Evolutionary conservation across 306 rosid genomes (phyloP).

Genomic region (Purshia tridentata): DNA sequence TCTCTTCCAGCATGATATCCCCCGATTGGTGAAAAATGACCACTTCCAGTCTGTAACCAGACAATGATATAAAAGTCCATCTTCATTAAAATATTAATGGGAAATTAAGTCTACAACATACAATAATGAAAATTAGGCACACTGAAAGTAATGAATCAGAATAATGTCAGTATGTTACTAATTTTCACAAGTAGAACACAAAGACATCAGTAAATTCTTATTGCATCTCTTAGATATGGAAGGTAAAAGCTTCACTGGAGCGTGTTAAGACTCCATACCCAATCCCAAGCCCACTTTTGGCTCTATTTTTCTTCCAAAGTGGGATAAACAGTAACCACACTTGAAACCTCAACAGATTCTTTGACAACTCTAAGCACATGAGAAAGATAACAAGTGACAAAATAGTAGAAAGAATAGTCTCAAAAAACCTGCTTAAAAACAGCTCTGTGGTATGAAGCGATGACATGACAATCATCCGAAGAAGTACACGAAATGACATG

Average conservation of each 20-base stretch:
- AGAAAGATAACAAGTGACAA: too few relatives aligned
- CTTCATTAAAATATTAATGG: neutral
- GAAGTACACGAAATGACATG: slow-evolving; percentile 48
- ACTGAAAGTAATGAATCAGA: neutral
- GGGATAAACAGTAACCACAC: too few relatives aligned
- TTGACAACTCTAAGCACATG: too few relatives aligned
- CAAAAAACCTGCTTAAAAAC: slow-evolving; percentile 66
- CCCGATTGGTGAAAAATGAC: slow-evolving; percentile 94
- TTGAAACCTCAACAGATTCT: too few relatives aligned
- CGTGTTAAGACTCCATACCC: neutral
- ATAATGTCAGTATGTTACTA: neutral
- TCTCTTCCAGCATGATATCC: slow-evolving; percentile 84
- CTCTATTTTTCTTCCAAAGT: too few relatives aligned
- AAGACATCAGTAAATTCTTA: neutral
- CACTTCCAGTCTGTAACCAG: slow-evolving; percentile 72
- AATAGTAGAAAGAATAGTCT: slow-evolving; percentile 14
- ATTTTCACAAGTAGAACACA: neutral
- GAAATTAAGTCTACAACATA: neutral
- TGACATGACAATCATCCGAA: slow-evolving; percentile 60
- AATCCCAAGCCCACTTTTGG: too few relatives aligned
- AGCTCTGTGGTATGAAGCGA: slow-evolving; percentile 67
- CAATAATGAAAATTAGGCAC: neutral
- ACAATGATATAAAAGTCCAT: slow-evolving; percentile 25
- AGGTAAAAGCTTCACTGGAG: neutral
- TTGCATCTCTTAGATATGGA: neutral